Base-by-base conservation (phyloP, 805 yeast genomes). In the Pichia thaimueangensis region DNA sequence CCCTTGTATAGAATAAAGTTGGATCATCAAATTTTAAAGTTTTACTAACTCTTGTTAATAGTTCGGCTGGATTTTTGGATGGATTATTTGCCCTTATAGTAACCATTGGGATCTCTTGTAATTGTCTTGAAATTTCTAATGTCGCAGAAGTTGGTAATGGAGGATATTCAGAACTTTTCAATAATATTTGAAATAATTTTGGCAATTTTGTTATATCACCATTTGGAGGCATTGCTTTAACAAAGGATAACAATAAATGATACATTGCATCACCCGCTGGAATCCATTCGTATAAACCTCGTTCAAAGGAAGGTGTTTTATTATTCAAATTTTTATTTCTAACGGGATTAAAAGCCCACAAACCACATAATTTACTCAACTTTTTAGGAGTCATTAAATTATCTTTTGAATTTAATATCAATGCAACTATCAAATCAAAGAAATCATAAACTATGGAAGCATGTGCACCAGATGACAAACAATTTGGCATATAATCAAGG, bases 391-490 rank as follows among this genome's bases (percentile, higher is more conserved):
- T 78, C 69, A 88, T 65, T 54, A 82, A 78, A 55, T 87, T 86
- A 32, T 78, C 76, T 52, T 79, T 82, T 3, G 94, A 78, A 61
- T 86, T 84, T 9, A 94, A 78, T 0, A 94, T 80, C 32, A 88
- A 63, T 10, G 87, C 73, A 10, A 86, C 84, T 34, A 89, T 64
- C 28, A 88, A 69, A 56, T 88, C 96, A 53, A 87, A 74, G 54
- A 87, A 89, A 57, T 86, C 95, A 59, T 85, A 86, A 5, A 86
- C 91, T 5, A 89, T 86, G 2, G 93, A 81, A 0, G 95, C 95
- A 63, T 87, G 96, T 5, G 91, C 82, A 2, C 93, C 86, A 0
- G 93, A 80, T 2, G 82, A 74, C 19, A 86, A 68, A 60, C 95
- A 84, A 47, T 78, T 79, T 2, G 96, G 96, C 86, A 88, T 84